phyloP scores from a whole-genome alignment of 208 protist genomes.

The Eutreptiella sp. region DNA sequence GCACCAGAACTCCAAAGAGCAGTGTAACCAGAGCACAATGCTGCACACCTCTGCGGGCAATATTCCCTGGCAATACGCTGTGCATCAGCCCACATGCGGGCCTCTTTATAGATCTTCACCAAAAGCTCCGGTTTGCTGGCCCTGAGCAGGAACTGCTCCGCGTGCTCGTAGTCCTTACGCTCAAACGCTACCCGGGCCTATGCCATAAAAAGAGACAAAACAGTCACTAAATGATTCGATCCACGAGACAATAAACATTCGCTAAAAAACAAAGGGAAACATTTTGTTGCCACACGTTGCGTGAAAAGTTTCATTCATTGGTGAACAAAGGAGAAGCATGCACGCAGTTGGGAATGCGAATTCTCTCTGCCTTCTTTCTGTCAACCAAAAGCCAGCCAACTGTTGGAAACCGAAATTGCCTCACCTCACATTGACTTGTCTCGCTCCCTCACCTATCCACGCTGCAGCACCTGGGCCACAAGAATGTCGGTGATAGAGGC shows the following conservation, averaged over 20 bases:
- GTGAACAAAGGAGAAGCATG: no score
- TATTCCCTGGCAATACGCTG: constrained; percentile 79
- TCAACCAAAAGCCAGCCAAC: neutral
- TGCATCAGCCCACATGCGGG: constrained; percentile 81
- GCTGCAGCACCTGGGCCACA: constrained; percentile 51
- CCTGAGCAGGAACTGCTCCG: constrained; percentile 78
- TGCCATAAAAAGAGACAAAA: neutral
- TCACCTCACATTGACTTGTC: no score
- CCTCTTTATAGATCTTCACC: constrained; percentile 87
- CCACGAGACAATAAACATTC: neutral
- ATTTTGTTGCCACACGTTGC: no score
- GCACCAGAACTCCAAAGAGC: neutral
- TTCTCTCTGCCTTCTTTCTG: no score
- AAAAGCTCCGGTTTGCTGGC: constrained; percentile 83
- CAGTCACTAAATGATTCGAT: no score
- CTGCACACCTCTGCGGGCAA: constrained; percentile 68
- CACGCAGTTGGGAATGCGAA: no score
- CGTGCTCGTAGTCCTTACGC: constrained; percentile 75
- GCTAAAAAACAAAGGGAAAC: no score
- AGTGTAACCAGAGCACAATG: constrained; percentile 53
- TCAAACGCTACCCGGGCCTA: constrained; percentile 60
- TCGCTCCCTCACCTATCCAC: no score
- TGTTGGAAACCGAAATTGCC: no score
- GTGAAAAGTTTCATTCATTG: no score
- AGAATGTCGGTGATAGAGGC: constrained; percentile 68